Evolutionary conservation across 768 basidiomycete species (phyloP), one percentile per base, ranked within the genome.

Genomic region (Mycena filopes): DNA sequence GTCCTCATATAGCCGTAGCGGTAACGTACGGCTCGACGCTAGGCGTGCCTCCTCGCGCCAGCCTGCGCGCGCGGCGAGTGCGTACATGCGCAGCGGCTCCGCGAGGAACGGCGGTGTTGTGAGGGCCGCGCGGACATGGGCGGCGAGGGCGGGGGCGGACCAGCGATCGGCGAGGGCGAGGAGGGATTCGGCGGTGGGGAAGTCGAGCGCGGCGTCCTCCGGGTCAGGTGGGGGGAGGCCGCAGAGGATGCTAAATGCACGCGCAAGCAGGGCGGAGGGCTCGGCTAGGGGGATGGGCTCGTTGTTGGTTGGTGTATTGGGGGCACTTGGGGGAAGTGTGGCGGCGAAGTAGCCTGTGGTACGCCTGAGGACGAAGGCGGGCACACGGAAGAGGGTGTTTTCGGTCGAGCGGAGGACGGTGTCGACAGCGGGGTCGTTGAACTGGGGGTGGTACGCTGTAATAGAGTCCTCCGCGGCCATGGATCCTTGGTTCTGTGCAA

Each of bases 351-450:
- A 63, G 11, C 46, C 64, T 3, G 68, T 21, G 18, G 68, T 61
- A 47, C 56, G 36, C 3, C 68, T 64, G 12, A 67, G 62, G 7
- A 77, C 77, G 20, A 70, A 70, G 25, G 72, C 79, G 12, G 81
- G 82, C 9, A 81, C 74, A 13, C 70, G 71, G 18, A 75, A 75
- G 25, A 79, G 83, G 38, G 79, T 80, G 20, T 74, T 79, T 3
- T 69, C 83, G 26, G 70, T 72, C 6, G 75, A 81, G 55, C 80
- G 82, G 59, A 74, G 75, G 45, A 71, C 76, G 25, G 74, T 83
- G 28, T 80, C 79, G 11, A 77, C 75, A 11, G 66, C 77, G 48
- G 81, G 77, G 38, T 56, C 73, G 28, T 8, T 13, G 61, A 66
- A 70, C 21, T 60, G 57, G 3, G 65, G 56, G 47, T 66, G 64